These are phyloP conservation scores for Medicago truncatula DNA, from an alignment of 306 rosid species.

Conservation along the genomic window DNA sequence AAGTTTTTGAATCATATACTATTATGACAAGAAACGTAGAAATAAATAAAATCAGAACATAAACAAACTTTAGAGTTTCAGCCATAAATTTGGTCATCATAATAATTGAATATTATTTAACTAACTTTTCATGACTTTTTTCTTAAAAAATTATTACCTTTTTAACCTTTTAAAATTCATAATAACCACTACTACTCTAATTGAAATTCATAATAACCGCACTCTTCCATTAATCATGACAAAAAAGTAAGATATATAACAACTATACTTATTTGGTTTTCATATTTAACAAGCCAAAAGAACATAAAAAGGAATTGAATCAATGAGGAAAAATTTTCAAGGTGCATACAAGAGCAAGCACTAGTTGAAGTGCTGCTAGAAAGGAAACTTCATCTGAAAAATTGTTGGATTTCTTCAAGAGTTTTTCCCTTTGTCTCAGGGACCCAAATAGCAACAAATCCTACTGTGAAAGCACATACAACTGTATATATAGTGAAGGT, in stretches of 20 bases:
- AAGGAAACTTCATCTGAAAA: conserved; percentile 73
- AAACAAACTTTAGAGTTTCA: too few relatives aligned
- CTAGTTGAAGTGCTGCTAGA: conserved; percentile 19
- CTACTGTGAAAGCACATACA: conserved; percentile 66
- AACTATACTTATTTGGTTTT: conserved; percentile 9
- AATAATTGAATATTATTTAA: too few relatives aligned
- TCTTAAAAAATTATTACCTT: too few relatives aligned
- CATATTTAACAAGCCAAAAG: conserved; percentile 9
- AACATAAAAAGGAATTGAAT: conserved; percentile 41
- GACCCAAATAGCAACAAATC: conserved; percentile 76
- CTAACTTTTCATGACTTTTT: too few relatives aligned
- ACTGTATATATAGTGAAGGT: conserved; percentile 79
- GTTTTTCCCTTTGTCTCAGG: conserved; percentile 96
- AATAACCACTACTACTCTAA: background rate
- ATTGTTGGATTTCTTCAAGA: conserved; percentile 87
- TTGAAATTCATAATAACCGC: background rate
- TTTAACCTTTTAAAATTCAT: too few relatives aligned
- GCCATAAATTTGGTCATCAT: too few relatives aligned
- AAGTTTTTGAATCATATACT: too few relatives aligned
- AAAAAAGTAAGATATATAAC: background rate
- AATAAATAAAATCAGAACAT: too few relatives aligned
- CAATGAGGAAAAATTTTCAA: conserved; percentile 6
- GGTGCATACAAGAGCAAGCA: conserved; percentile 24
- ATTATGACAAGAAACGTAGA: too few relatives aligned
- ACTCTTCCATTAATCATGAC: background rate